These are phyloP conservation scores for California macrophylla DNA, from an alignment of 441 rosid species.

Conservation along the genomic window DNA sequence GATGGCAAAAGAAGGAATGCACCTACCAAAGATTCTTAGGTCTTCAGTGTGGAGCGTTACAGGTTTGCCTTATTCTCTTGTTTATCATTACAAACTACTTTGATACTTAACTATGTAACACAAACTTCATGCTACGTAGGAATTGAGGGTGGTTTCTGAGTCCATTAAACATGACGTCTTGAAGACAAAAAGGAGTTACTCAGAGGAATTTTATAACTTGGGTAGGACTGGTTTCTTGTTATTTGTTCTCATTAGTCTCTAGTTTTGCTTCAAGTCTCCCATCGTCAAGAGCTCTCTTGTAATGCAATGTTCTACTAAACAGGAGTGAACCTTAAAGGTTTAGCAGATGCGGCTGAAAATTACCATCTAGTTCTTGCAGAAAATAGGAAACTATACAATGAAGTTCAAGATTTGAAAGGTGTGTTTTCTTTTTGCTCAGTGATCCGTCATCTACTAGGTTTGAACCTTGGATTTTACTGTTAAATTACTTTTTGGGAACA, in stretches of 20 bases:
- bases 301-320: slow-evolving; percentile 16
- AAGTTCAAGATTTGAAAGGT: slow-evolving; percentile 76
- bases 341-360: slow-evolving; percentile 57
- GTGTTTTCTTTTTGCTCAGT: slow-evolving; percentile 9
- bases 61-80: slow-evolving; percentile 37
- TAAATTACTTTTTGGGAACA: slow-evolving; percentile 5
- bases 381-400: slow-evolving; percentile 59
- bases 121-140: slow-evolving; percentile 35
- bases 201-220: slow-evolving; percentile 43
- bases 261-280: not conserved
- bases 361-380: slow-evolving; percentile 54
- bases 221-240: slow-evolving; percentile 27
- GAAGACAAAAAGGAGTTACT: slow-evolving; percentile 39
- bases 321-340: slow-evolving; percentile 58
- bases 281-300: slow-evolving; percentile 6
- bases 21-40: slow-evolving; percentile 40
- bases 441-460: not conserved
- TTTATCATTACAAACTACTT: slow-evolving; percentile 6
- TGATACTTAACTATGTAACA: slow-evolving; percentile 16
- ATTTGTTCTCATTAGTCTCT: not conserved
- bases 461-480: not conserved
- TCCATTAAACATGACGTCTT: slow-evolving; percentile 57
- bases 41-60: slow-evolving; percentile 41
- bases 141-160: slow-evolving; percentile 45
- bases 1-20: slow-evolving; percentile 55